These are phyloP conservation scores for Leccinellum luteum DNA, from an alignment of 768 basidiomycete genomes.

Conservation along the genomic window DNA sequence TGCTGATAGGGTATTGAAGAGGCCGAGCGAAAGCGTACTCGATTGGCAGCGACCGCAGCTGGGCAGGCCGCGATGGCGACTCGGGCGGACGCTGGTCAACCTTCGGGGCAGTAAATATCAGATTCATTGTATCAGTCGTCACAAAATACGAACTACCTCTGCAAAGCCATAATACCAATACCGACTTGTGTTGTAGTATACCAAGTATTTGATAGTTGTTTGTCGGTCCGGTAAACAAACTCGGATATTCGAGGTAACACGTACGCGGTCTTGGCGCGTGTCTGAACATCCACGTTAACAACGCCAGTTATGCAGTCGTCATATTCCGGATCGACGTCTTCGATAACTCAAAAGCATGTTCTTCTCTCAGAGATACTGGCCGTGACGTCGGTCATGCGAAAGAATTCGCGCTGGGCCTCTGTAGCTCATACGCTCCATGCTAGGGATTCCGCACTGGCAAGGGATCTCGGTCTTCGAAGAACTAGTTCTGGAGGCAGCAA, in stretches of 20 bases:
- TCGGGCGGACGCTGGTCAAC: constrained; percentile 40
- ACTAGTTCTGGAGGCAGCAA: constrained; percentile 45
- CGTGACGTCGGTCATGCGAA: constrained; percentile 93
- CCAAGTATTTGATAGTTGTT: constrained; percentile 17
- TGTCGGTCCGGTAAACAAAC: constrained; percentile 15
- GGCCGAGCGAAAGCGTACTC: constrained; percentile 89
- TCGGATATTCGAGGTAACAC: neutral
- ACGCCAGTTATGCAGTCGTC: constrained; percentile 17
- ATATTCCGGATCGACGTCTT: constrained; percentile 10
- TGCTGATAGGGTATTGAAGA: constrained; percentile 48
- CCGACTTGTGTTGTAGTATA: too few relatives aligned
- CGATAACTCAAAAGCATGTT: constrained; percentile 68
- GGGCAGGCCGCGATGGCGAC: constrained; percentile 85
- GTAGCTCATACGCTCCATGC: constrained; percentile 59
- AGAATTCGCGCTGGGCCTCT: constrained; percentile 95
- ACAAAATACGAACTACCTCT: constrained; percentile 5
- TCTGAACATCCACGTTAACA: neutral
- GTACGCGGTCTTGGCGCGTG: neutral
- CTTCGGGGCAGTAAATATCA: constrained; percentile 35
- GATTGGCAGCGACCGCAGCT: constrained; percentile 89
- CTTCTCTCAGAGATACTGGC: constrained; percentile 87
- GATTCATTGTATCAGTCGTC: constrained; percentile 11
- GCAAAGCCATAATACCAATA: too few relatives aligned
- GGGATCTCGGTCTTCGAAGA: constrained; percentile 70
- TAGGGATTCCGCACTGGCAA: constrained; percentile 67